Evolutionary conservation across 768 basidiomycete genomes (phyloP), one percentile per base, ranked within the genome.

Genomic region (Boletus coccyginus): DNA sequence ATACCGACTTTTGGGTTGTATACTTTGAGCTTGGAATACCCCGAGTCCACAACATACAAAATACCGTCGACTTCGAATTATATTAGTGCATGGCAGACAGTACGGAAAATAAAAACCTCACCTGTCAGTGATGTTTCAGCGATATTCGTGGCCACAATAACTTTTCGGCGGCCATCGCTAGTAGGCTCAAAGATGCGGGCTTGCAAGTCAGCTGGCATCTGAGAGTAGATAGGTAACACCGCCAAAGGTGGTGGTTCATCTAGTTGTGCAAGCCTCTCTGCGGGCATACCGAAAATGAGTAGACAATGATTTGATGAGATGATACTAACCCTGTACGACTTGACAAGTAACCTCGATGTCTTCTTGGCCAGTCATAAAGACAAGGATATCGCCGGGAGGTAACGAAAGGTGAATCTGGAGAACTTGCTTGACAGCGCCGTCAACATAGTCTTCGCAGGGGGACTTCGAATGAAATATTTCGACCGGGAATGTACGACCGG

Each of bases 311-410:
- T 5, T 11, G 9, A 46, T 13, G 38, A 31, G 27, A 44, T 17
- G 29, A 32, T 5, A 67, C 81, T 45, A 49, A 94, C 94, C 94
- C 72, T 88, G 83, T 19, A 98, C 78, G 33, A 98, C 96, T 66
- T 92, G 90, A 68, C 97, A 99, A 12, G 94, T 98, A 32, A 93
- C 82, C 73, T 98, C 96, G 57, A 99, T 99, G 70, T 99, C 96
- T 74, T 98, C 97, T 75, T 98, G 97, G 38, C 97, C 97, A 29
- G 97, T 99, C 96, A 98, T 98, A 73, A 99, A 99, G 27, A 98
- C 94, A 41, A 99, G 78, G 50, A 98, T 91, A 74, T 99, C 97
- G 14, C 97, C 97, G 0, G 86, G 84, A 21, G 96, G 94, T 17
- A 90, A 81, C 2, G 96, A 94, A 40, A 98, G 78, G 70, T 99